Percentiles rank a stretch among this genome's conserved stretches.
These are phyloP conservation scores for Penicillium sp. DNA, from an alignment of 2,329 filamentous ascomycete genomes.

Conservation along the genomic window DNA sequence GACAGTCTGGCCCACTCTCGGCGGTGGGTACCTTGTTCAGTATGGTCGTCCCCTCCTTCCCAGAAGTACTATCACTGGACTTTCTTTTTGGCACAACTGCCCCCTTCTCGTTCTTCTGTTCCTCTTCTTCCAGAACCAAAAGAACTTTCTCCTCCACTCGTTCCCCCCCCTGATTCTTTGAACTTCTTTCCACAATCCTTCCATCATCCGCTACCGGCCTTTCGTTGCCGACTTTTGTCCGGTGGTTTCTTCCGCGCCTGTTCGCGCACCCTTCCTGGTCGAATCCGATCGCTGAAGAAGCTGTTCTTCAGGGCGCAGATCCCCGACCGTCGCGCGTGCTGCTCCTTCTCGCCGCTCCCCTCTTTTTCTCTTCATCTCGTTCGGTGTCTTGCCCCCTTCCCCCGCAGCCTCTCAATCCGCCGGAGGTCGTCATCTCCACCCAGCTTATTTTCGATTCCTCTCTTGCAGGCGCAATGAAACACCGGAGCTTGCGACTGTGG, in stretches of 20 bases:
- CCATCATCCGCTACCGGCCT: neutral
- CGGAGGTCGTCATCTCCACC: constrained; percentile 1
- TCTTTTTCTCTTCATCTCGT: constrained; percentile 4
- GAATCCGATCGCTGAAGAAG: neutral
- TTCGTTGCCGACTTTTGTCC: neutral
- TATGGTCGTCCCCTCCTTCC: too few species aligned
- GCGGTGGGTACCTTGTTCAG: too few species aligned
- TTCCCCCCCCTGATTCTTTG: too few species aligned
- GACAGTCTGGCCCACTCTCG: neutral
- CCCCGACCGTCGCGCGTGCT: constrained; percentile 1
- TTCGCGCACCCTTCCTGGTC: too few species aligned
- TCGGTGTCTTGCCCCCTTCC: constrained; percentile 8
- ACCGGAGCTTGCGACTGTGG: constrained; percentile 20
- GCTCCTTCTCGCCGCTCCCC: neutral
- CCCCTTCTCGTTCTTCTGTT: neutral
- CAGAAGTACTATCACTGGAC: too few species aligned
- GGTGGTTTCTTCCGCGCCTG: too few species aligned
- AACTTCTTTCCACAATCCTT: neutral
- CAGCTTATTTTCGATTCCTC: constrained; percentile 2
- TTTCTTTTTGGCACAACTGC: neutral
- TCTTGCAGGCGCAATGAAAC: constrained; percentile 25
- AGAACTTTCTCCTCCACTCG: too few species aligned
- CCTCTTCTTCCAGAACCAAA: neutral
- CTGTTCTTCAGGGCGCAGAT: neutral
- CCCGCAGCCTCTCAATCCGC: constrained; percentile 11